Evolutionary conservation across 202 grass and related monocot species (phyloP).

Genomic region (Elaeis oleifera): DNA sequence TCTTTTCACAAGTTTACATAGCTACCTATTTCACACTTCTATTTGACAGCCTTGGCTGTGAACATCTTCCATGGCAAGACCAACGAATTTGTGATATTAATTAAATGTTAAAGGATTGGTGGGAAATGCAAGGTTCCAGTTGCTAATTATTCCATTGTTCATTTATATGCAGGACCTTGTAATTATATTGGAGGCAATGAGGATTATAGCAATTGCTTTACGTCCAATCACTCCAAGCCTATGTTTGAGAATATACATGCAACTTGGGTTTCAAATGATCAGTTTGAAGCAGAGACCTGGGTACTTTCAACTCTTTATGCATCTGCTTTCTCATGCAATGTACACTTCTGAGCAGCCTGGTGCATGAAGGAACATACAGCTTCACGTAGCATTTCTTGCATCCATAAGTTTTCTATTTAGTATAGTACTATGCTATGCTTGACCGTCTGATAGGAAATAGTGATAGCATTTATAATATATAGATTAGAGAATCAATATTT

Average conservation of each 20-base stretch:
- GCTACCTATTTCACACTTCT: no score
- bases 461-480: no score
- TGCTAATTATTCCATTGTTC: conserved; percentile 15
- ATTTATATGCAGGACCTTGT: conserved; percentile 74
- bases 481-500: no score
- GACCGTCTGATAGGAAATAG: no score
- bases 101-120: no score
- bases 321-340: conserved; percentile 7
- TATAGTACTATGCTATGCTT: no score
- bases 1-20: no score
- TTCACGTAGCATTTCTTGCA: no score
- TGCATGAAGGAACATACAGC: background rate
- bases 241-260: conserved; percentile 62
- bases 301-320: conserved; percentile 33
- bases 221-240: conserved; percentile 79
- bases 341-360: background rate
- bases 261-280: conserved; percentile 85
- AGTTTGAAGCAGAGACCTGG: conserved; percentile 63
- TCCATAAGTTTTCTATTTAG: no score
- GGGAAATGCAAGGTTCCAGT: background rate
- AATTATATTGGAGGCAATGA: conserved; percentile 85
- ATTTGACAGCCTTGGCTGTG: no score
- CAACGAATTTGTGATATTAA: no score
- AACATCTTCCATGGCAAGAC: no score
- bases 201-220: conserved; percentile 79